Evolutionary conservation across 2,329 filamentous ascomycete species (phyloP).

Genomic region (Aureobasidium sp.): DNA sequence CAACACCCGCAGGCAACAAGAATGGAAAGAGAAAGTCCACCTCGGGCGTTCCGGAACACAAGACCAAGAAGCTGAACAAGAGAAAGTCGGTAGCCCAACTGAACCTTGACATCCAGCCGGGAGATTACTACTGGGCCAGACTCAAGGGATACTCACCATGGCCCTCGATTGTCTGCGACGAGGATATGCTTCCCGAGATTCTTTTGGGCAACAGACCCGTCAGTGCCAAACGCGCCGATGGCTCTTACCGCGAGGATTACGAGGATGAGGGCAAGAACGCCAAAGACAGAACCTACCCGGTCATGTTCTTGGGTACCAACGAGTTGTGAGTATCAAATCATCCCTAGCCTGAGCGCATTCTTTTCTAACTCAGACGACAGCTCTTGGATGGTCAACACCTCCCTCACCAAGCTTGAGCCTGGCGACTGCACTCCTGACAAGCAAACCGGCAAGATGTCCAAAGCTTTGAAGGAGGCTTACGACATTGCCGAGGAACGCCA

Average conservation of each 20-base stretch:
- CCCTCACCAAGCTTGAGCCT: constrained; percentile 67
- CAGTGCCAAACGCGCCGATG: constrained; percentile 71
- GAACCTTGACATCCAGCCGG: constrained; percentile 70
- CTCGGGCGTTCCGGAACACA: constrained; percentile 54
- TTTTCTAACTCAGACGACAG: constrained; percentile 39
- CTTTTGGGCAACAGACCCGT: constrained; percentile 74
- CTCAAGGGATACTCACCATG: constrained; percentile 92
- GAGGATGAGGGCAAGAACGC: constrained; percentile 79
- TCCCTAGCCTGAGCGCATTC: background rate
- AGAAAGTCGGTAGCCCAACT: constrained; percentile 68
- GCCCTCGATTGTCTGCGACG: constrained; percentile 90
- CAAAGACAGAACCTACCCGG: constrained; percentile 76
- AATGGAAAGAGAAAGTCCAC: constrained; percentile 49
- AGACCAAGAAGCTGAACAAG: constrained; percentile 72
- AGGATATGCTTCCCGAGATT: constrained; percentile 78
- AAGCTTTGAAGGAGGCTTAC: constrained; percentile 71
- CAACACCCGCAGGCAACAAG: constrained; percentile 23
- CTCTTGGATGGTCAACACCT: constrained; percentile 82
- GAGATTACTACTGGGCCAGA: constrained; percentile 85
- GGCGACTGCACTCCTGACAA: constrained; percentile 58
- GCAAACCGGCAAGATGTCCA: constrained; percentile 66
- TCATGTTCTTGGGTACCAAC: constrained; percentile 92
- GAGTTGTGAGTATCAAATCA: constrained; percentile 70
- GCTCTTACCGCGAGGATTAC: constrained; percentile 79
- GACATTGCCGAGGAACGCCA: constrained; percentile 69